Evolutionary conservation across 805 yeast species (phyloP).

Genomic region (Cyberlindnera saturnus): DNA sequence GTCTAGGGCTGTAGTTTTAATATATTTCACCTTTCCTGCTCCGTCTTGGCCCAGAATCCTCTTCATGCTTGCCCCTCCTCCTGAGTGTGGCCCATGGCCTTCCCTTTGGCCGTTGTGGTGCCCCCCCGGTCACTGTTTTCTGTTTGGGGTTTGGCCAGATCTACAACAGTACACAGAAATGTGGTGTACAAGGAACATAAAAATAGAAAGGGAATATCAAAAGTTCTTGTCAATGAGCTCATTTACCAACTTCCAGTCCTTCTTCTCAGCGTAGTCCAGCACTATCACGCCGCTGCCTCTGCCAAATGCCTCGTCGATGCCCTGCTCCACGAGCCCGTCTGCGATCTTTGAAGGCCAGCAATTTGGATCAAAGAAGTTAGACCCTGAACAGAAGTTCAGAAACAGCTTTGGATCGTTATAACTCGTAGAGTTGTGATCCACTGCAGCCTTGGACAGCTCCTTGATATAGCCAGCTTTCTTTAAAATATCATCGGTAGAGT

Average conservation of each 20-base stretch:
- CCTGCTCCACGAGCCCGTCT: conserved; percentile 37
- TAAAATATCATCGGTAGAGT: conserved; percentile 42
- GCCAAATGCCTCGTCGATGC: conserved; percentile 41
- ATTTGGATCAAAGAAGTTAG: conserved; percentile 60
- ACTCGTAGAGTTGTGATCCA: conserved; percentile 38
- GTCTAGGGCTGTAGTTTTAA: no score
- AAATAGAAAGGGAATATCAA: conserved; percentile 5
- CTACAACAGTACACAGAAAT: neutral
- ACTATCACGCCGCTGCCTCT: conserved; percentile 60
- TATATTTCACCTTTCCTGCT: no score
- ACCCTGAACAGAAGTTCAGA: conserved; percentile 67
- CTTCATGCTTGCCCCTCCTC: no score
- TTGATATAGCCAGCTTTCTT: conserved; percentile 54
- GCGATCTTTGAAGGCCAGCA: conserved; percentile 76
- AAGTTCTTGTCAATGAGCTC: conserved; percentile 47
- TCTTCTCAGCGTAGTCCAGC: conserved; percentile 58
- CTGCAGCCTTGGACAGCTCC: conserved; percentile 47
- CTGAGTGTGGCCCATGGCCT: no score
- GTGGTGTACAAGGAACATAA: neutral
- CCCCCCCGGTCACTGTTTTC: neutral
- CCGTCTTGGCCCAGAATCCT: no score
- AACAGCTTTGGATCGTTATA: conserved; percentile 48
- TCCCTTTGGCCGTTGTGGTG: neutral
- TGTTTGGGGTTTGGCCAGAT: neutral
- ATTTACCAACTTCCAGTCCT: conserved; percentile 53